These are phyloP conservation scores for Syzygium aromaticum DNA, from an alignment of 345 rosid species.

Conservation along the genomic window DNA sequence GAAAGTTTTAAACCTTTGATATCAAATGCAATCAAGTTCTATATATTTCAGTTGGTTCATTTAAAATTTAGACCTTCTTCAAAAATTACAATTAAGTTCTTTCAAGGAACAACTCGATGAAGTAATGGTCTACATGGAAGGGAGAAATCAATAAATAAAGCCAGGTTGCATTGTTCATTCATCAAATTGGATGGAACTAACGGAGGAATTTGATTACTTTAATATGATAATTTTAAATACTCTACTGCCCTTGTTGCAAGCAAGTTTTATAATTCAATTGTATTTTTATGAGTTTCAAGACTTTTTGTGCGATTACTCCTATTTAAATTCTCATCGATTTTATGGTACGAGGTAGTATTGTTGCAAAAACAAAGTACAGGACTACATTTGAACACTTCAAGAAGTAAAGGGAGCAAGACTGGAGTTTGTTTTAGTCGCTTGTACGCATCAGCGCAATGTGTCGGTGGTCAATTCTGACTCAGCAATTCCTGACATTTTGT, in stretches of 20 bases:
- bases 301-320: not conserved
- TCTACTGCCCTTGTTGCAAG: fast-evolving
- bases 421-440: not conserved
- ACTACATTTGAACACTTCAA: not conserved
- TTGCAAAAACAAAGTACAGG: not conserved
- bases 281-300: not conserved
- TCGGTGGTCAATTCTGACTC: not conserved
- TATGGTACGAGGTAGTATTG: not conserved
- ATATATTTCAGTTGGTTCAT: not conserved
- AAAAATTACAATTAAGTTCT: not conserved
- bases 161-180: not conserved
- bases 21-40: not conserved
- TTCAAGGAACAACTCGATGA: not conserved
- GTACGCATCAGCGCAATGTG: not conserved
- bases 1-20: fast-evolving
- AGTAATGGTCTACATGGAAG: fast-evolving
- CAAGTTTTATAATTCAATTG: not conserved
- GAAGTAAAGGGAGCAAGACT: not conserved
- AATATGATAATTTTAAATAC: not conserved
- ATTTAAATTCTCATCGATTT: not conserved
- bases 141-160: not conserved
- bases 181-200: not conserved
- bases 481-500: not conserved
- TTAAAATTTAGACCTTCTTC: not conserved
- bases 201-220: not conserved